Percentiles rank a stretch among this genome's conserved stretches.
These are phyloP conservation scores for Penicillium aurantiogriseum DNA, from an alignment of 2,329 filamentous ascomycete species.

Conservation along the genomic window DNA sequence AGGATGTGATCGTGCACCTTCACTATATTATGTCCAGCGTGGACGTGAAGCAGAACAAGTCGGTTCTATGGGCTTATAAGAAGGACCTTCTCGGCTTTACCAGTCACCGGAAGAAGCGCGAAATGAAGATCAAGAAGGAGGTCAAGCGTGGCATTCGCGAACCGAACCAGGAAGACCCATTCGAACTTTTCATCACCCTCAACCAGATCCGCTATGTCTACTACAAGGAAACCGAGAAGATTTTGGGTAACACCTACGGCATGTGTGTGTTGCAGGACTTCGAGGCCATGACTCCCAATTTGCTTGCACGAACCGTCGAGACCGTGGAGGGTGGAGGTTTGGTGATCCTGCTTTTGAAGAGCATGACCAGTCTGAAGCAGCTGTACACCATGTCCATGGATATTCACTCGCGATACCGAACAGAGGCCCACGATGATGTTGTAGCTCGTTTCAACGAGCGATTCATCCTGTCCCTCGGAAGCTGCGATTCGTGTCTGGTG, in stretches of 20 bases:
- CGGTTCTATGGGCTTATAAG: constrained; percentile 97
- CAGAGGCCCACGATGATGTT: constrained; percentile 93
- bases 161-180: constrained; percentile 87
- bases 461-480: constrained; percentile 92
- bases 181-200: constrained; percentile 93
- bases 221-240: constrained; percentile 99
- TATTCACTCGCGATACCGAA: constrained; percentile 92
- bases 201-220: constrained; percentile 98
- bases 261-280: constrained; percentile 99
- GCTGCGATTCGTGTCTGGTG: constrained; percentile 90
- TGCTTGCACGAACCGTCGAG: constrained; percentile 90
- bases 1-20: constrained; percentile 93
- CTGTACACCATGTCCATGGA: constrained; percentile 98
- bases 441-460: constrained; percentile 96
- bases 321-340: constrained; percentile 95
- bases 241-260: constrained; percentile 94
- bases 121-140: constrained; percentile 97
- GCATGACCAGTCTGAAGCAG: constrained; percentile 96
- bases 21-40: constrained; percentile 90
- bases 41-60: constrained; percentile 93
- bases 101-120: constrained; percentile 95
- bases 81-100: constrained; percentile 94
- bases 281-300: constrained; percentile 94
- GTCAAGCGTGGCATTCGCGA: constrained; percentile 93
- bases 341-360: constrained; percentile 86